A percentile compares a stretch with the other conserved stretches of the same genome.
phyloP scores from a whole-genome alignment of 192 early-diverging fungal genomes.

The Linnemannia zychae region DNA sequence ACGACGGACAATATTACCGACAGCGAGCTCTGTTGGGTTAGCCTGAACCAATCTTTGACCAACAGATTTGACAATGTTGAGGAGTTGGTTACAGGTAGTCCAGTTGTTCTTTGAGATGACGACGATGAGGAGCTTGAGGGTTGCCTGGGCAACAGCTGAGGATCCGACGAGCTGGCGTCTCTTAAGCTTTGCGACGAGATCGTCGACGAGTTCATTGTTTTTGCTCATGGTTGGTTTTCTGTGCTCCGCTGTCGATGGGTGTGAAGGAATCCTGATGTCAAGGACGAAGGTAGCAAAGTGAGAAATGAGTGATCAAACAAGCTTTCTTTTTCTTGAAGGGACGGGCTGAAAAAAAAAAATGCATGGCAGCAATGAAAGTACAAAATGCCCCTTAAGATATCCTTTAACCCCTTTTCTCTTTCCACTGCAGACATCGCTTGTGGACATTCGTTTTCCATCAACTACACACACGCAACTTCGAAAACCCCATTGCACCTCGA shows the following conservation, averaged over 20 bases:
- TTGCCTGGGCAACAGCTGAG: conserved; percentile 77
- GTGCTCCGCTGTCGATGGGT: not conserved
- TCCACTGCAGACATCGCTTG: not conserved
- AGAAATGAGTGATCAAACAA: not conserved
- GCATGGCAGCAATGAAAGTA: no score
- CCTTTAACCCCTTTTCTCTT: not conserved
- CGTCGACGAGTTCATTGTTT: conserved; percentile 60
- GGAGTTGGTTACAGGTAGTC: conserved; percentile 71
- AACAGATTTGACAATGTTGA: conserved; percentile 74
- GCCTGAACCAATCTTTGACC: conserved; percentile 79
- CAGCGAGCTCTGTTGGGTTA: conserved; percentile 88
- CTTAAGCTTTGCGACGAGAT: conserved; percentile 67
- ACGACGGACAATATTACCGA: conserved; percentile 88
- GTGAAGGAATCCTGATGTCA: not conserved
- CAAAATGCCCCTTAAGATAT: no score
- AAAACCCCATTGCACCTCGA: not conserved
- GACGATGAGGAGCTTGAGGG: conserved; percentile 79
- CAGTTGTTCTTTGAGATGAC: conserved; percentile 84
- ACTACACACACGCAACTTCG: not conserved
- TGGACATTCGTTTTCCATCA: not conserved
- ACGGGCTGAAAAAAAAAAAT: no score
- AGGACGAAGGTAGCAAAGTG: not conserved
- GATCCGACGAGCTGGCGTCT: conserved; percentile 79
- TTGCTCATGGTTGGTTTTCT: conserved; percentile 34
- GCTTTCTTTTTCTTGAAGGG: no score